Conservation (phyloP, 352 stramenopile genomes). For the Phytophthora niederhauseri region DNA sequence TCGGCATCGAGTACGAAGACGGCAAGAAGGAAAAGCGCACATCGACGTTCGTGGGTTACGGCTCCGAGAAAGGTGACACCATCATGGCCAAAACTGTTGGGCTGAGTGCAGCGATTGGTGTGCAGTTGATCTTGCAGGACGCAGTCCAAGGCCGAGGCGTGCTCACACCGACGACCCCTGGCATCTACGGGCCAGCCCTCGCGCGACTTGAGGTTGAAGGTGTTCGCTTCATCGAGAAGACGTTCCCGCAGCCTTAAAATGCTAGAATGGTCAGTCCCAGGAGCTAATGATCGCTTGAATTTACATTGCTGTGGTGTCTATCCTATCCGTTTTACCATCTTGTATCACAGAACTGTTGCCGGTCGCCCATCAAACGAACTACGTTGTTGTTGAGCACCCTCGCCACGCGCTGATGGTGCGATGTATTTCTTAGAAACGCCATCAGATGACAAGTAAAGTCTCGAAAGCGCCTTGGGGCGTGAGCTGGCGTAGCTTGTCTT, state of each 20-base stretch:
- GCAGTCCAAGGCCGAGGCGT: constrained; percentile 83
- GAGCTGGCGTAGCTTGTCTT: constrained; percentile 63
- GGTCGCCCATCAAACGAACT: constrained; percentile 33
- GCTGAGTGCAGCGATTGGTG: constrained; percentile 93
- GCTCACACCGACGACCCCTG: constrained; percentile 88
- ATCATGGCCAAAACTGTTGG: constrained; percentile 97
- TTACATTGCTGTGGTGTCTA: constrained; percentile 9
- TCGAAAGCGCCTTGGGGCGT: constrained; percentile 60
- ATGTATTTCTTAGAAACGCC: constrained; percentile 79
- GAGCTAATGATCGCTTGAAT: constrained; percentile 14
- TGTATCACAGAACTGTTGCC: constrained; percentile 42
- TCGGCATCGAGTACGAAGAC: constrained; percentile 80
- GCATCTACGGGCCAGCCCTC: constrained; percentile 90
- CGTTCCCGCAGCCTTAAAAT: constrained; percentile 45
- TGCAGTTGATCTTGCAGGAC: constrained; percentile 94
- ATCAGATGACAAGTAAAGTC: constrained; percentile 74
- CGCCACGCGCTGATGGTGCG: constrained; percentile 31
- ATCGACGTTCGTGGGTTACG: constrained; percentile 93
- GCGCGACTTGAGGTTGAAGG: constrained; percentile 88
- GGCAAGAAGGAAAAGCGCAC: constrained; percentile 88
- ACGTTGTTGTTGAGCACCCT: constrained; percentile 13
- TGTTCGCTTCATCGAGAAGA: constrained; percentile 89
- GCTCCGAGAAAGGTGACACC: constrained; percentile 88
- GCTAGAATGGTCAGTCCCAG: background rate
- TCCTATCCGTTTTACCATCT: background rate